These are phyloP conservation scores for Pseudoturritis turrita DNA, from an alignment of 345 rosid species.

Conservation along the genomic window DNA sequence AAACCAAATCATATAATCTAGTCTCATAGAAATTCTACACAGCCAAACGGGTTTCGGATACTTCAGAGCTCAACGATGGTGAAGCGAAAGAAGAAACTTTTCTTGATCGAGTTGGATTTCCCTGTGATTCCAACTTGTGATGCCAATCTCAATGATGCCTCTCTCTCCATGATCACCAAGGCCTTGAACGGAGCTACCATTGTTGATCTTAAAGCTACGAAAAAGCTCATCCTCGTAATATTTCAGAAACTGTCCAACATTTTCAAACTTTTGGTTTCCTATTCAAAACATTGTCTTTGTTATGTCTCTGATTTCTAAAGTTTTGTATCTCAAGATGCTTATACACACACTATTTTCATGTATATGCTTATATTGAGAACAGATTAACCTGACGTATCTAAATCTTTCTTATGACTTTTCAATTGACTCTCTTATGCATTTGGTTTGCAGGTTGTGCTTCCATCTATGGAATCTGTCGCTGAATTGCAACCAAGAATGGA, in stretches of 20 bases:
- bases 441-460: slow-evolving; percentile 51
- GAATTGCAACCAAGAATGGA: slow-evolving; percentile 50
- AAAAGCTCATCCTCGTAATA: slow-evolving; percentile 56
- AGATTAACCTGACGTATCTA: neutral
- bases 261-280: neutral
- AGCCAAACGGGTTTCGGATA: slow-evolving; percentile 45
- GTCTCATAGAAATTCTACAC: too few species aligned
- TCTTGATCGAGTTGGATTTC: slow-evolving; percentile 51
- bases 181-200: slow-evolving; percentile 50
- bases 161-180: slow-evolving; percentile 35
- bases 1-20: too few species aligned
- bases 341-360: too few species aligned
- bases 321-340: neutral
- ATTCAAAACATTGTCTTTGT: neutral
- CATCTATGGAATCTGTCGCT: slow-evolving; percentile 53
- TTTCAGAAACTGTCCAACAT: too few species aligned
- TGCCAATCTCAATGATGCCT: slow-evolving; percentile 28
- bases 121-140: slow-evolving; percentile 41
- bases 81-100: slow-evolving; percentile 30
- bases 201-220: slow-evolving; percentile 51
- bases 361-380: neutral
- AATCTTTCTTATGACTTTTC: neutral
- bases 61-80: slow-evolving; percentile 19
- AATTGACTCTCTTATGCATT: neutral
- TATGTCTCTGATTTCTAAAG: neutral